A percentile compares a stretch with the other conserved stretches of the same genome.
Evolutionary conservation across 2,329 filamentous ascomycete genomes (phyloP).

Genomic region (Westerdykella ornata): DNA sequence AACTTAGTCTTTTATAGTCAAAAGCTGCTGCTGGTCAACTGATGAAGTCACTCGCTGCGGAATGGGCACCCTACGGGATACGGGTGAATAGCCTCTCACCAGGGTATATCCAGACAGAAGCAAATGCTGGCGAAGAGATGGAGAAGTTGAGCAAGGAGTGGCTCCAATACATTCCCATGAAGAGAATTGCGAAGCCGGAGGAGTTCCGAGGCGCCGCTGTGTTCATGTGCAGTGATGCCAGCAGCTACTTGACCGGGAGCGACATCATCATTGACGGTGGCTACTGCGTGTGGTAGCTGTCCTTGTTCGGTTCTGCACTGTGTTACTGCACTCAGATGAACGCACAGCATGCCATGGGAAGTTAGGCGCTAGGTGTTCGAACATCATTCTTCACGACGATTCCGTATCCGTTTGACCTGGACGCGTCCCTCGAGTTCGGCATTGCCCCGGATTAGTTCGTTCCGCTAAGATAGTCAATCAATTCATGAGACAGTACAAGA

Average conservation of each 20-base stretch:
- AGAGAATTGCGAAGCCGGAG: conserved; percentile 34
- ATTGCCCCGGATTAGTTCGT: too few species aligned
- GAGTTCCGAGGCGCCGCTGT: conserved; percentile 34
- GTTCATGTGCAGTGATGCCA: conserved; percentile 13
- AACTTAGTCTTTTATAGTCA: conserved; percentile 39
- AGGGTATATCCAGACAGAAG: conserved; percentile 79
- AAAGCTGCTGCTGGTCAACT: conserved; percentile 75
- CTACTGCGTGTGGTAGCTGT: conserved; percentile 39
- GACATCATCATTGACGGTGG: conserved; percentile 48
- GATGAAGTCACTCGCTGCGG: conserved; percentile 71
- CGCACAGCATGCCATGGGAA: too few species aligned
- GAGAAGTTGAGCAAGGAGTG: conserved; percentile 28
- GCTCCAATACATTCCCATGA: conserved; percentile 35
- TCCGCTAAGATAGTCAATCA: too few species aligned
- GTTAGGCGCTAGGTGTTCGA: too few species aligned
- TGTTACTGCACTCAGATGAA: neutral
- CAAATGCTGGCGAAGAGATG: conserved; percentile 46
- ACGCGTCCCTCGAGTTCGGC: too few species aligned
- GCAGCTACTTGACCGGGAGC: conserved; percentile 63
- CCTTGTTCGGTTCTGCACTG: neutral
- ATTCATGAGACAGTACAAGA: too few species aligned
- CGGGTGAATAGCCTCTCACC: conserved; percentile 80
- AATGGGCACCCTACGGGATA: conserved; percentile 76
- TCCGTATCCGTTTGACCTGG: too few species aligned
- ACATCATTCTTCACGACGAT: too few species aligned